Evolutionary conservation across 2,329 filamentous ascomycete species (phyloP).

Genomic region (Trichoderma afroharzianum): DNA sequence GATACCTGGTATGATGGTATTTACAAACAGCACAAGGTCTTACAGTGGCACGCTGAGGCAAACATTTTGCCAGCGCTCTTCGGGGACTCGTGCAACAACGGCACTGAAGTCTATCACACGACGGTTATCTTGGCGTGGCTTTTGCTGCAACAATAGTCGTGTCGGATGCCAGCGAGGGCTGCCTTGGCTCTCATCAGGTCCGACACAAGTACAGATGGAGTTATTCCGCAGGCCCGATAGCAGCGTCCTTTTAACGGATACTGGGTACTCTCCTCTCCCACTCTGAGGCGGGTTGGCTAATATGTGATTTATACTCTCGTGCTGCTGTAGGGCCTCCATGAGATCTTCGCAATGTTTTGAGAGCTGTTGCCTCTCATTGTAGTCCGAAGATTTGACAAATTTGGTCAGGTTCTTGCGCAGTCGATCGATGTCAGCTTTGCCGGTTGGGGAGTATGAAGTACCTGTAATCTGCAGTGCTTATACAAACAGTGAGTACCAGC

Average conservation of each 20-base stretch:
- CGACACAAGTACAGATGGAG: not conserved
- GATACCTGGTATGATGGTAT: not conserved
- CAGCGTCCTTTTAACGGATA: not conserved
- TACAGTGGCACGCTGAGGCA: not conserved
- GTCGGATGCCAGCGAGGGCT: not conserved
- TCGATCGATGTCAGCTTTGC: not conserved
- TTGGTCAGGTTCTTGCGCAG: not conserved
- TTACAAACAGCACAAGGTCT: not conserved
- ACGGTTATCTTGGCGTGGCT: not conserved
- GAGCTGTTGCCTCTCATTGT: not conserved
- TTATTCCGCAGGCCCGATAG: not conserved
- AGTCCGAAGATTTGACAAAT: not conserved
- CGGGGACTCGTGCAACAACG: fast-evolving
- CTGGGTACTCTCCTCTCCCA: not conserved
- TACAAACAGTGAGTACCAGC: not conserved
- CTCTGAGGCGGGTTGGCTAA: not conserved
- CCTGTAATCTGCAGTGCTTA: not conserved
- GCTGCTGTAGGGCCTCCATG: fast-evolving
- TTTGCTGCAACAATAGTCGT: not conserved
- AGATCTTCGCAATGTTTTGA: not conserved
- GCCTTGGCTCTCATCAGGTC: not conserved
- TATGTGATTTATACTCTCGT: not conserved
- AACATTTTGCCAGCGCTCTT: not conserved
- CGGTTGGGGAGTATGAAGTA: too few species aligned
- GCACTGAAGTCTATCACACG: not conserved